Evolutionary conservation across 139 green algal species (phyloP).

Genomic region (Tetraselmis chui): DNA sequence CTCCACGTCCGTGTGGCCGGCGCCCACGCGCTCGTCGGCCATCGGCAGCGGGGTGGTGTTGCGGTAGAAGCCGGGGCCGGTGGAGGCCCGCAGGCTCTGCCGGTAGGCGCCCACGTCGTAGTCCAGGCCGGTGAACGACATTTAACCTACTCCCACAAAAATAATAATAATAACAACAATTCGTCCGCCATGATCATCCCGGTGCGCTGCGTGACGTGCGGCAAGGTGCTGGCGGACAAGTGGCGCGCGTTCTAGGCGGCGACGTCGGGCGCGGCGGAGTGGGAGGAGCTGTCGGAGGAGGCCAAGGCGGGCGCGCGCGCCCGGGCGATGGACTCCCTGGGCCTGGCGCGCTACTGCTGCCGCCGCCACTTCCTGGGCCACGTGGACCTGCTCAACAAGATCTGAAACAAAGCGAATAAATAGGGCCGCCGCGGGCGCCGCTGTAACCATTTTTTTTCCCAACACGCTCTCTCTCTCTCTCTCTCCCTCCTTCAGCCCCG

Average conservation of each 20-base stretch:
- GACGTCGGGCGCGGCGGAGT: too few species aligned
- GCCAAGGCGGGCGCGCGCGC: neutral
- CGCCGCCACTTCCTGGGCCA: neutral
- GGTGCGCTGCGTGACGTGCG: neutral
- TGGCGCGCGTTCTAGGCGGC: neutral
- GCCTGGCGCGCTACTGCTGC: slow-evolving; percentile 2
- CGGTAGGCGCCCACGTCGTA: neutral
- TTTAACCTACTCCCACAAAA: neutral
- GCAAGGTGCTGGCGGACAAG: slow-evolving; percentile 2
- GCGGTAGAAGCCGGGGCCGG: neutral
- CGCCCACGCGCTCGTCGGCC: neutral
- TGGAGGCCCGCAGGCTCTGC: neutral
- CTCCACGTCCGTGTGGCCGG: neutral
- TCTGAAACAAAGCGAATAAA: neutral
- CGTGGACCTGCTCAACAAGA: neutral
- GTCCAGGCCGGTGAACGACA: neutral
- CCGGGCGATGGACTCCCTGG: neutral
- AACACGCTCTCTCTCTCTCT: too few species aligned
- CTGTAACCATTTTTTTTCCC: too few species aligned
- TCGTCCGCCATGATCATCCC: slow-evolving; percentile 7
- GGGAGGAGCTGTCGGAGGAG: neutral
- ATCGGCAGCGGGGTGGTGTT: neutral
- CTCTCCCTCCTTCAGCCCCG: too few species aligned
- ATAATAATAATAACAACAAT: too few species aligned
- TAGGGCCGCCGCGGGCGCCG: too few species aligned